Percentiles rank a stretch among this genome's conserved stretches.
These are phyloP conservation scores for Blastobotrys parvus DNA, from an alignment of 805 yeast genomes.

Conservation along the genomic window DNA sequence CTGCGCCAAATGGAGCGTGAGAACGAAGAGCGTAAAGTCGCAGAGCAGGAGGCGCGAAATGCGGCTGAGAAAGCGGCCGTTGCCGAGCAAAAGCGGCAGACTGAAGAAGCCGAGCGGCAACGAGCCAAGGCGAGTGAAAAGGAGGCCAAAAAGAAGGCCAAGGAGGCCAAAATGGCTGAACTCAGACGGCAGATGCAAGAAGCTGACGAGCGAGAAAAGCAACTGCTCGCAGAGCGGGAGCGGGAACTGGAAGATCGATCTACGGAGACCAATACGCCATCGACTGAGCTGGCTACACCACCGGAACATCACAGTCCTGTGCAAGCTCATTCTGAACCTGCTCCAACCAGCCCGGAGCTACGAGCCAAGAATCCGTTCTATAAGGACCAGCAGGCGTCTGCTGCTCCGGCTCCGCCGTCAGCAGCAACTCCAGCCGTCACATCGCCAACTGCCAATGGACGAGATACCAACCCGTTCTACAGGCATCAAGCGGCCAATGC, in stretches of 20 bases:
- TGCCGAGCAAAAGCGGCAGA: conserved; percentile 4
- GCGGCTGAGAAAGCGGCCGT: conserved; percentile 4
- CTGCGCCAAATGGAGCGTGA: conserved; percentile 16
- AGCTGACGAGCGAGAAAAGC: conserved; percentile 9
- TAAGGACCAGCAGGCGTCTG: conserved; percentile 1
- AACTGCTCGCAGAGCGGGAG: conserved; percentile 17
- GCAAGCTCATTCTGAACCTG: conserved; percentile 1
- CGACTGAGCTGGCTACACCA: conserved; percentile 1
- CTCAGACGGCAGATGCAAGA: conserved; percentile 1
- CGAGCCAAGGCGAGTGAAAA: conserved; percentile 1
- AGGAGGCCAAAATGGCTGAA: neutral
- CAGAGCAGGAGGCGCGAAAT: conserved; percentile 6
- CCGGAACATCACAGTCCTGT: neutral
- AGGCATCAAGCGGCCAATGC: conserved; percentile 11
- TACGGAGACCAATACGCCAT: conserved; percentile 19
- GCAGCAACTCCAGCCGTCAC: no score
- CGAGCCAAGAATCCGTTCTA: conserved; percentile 13
- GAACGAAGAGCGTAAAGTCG: conserved; percentile 6
- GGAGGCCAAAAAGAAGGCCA: conserved; percentile 1
- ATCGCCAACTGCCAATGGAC: conserved; percentile 6
- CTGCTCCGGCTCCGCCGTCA: conserved; percentile 8
- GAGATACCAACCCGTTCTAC: conserved; percentile 19
- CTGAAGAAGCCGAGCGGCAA: conserved; percentile 1
- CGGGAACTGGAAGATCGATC: conserved; percentile 18
- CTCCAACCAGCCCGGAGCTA: conserved; percentile 2